A percentile compares a stretch with the other conserved stretches of the same genome.
Evolutionary conservation across 495 filamentous ascomycete species (phyloP).

Genomic region (Aspergillus baeticus): DNA sequence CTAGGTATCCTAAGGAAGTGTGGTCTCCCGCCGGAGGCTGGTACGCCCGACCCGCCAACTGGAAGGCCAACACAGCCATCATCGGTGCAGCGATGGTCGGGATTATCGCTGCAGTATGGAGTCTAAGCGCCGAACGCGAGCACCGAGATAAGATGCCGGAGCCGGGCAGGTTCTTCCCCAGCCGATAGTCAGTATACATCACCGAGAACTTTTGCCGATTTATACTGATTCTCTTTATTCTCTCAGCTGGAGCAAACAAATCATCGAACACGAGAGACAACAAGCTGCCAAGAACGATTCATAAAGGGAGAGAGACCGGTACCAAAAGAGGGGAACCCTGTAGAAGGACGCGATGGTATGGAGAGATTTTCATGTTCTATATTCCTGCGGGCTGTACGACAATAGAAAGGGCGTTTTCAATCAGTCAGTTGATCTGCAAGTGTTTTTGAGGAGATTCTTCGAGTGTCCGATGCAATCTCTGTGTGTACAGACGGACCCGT

Average conservation of each 20-base stretch:
- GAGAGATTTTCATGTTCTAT: conserved; percentile 32
- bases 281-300: conserved; percentile 56
- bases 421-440: conserved; percentile 45
- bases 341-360: conserved; percentile 27
- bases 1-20: conserved; percentile 96
- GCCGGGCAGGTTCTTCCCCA: conserved; percentile 84
- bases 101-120: conserved; percentile 72
- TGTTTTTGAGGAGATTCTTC: conserved; percentile 46
- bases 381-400: conserved; percentile 44
- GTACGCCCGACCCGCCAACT: conserved; percentile 93
- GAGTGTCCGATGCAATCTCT: conserved; percentile 45
- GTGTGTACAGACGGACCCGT: conserved; percentile 52
- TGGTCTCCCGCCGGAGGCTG: conserved; percentile 98
- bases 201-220: conserved; percentile 1
- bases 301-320: conserved; percentile 26
- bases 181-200: conserved; percentile 75
- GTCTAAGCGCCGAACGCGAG: conserved; percentile 80
- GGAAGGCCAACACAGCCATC: conserved; percentile 91
- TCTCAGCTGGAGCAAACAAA: conserved; percentile 85
- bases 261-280: conserved; percentile 78
- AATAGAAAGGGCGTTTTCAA: conserved; percentile 47
- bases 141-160: conserved; percentile 82
- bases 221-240: conserved; percentile 20
- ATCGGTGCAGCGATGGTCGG: conserved; percentile 70
- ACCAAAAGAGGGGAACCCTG: conserved; percentile 15